Percentiles rank a stretch among this genome's conserved stretches.
Conservation (phyloP, 176 grass and related monocot species). For the Carex cristatella region DNA sequence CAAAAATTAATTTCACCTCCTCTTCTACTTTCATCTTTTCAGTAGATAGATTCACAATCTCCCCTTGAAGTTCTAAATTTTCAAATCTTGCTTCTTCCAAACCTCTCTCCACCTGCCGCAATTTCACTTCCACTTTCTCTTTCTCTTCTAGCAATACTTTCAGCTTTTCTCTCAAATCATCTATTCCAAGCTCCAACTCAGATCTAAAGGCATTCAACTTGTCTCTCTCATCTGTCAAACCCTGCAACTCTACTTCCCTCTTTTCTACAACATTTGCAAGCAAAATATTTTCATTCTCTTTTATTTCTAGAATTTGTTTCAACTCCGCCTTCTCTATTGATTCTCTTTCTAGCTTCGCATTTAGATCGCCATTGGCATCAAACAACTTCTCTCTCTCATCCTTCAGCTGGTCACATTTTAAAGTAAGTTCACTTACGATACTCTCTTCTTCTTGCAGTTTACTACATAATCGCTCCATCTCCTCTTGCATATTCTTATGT, state of each 20-base stretch:
- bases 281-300: constrained; percentile 40
- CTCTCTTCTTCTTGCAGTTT: constrained; percentile 40
- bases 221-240: constrained; percentile 35
- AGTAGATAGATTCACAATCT: constrained; percentile 34
- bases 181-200: constrained; percentile 30
- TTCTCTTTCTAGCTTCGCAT: constrained; percentile 33
- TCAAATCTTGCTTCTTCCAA: constrained; percentile 26
- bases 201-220: constrained; percentile 41
- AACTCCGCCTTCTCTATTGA: constrained; percentile 34
- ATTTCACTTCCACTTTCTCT: constrained; percentile 23
- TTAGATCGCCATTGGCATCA: constrained; percentile 34
- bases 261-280: constrained; percentile 37
- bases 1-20: constrained; percentile 43
- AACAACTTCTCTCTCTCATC: constrained; percentile 42
- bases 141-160: constrained; percentile 25
- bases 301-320: constrained; percentile 25
- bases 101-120: constrained; percentile 35
- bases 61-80: constrained; percentile 35
- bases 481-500: constrained; percentile 26
- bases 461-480: constrained; percentile 31
- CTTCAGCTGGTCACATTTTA: constrained; percentile 47
- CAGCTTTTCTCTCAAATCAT: constrained; percentile 33
- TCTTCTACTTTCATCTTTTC: constrained; percentile 45
- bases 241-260: constrained; percentile 26
- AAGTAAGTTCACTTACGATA: constrained; percentile 31